These are phyloP conservation scores for Saccharata proteae DNA, from an alignment of 2,329 filamentous ascomycete genomes.

Conservation along the genomic window DNA sequence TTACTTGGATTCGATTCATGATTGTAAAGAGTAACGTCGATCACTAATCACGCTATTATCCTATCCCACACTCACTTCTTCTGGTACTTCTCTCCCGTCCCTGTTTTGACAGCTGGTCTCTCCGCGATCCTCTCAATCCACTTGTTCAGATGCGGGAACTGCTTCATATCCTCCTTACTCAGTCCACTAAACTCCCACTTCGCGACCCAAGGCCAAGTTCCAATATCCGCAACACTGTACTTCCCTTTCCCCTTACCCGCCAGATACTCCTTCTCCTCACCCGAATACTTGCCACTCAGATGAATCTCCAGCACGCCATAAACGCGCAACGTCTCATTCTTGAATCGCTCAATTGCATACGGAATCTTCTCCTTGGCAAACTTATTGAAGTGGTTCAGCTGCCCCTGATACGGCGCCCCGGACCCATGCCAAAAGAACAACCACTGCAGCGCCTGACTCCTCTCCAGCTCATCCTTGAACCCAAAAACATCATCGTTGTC, in stretches of 20 bases:
- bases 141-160: constrained; percentile 39
- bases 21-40: too few species aligned
- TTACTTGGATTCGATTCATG: too few species aligned
- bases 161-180: constrained; percentile 35
- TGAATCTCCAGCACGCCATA: constrained; percentile 45
- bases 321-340: constrained; percentile 39
- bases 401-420: constrained; percentile 29
- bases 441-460: constrained; percentile 39
- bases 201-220: constrained; percentile 40
- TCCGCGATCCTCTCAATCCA: constrained; percentile 42
- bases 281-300: constrained; percentile 39
- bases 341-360: constrained; percentile 28
- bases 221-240: constrained; percentile 42
- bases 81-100: constrained; percentile 14
- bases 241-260: constrained; percentile 43
- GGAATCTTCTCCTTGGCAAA: constrained; percentile 19
- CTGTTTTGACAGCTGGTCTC: constrained; percentile 36
- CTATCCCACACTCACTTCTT: constrained; percentile 4
- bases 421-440: constrained; percentile 43
- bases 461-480: constrained; percentile 40
- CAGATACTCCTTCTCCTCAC: constrained; percentile 38
- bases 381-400: constrained; percentile 35
- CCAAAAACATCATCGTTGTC: constrained; percentile 40
- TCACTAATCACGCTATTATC: too few species aligned
- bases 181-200: constrained; percentile 32